Evolutionary conservation across 345 rosid species (phyloP).

Genomic region (Eucalyptus lansdowneana): DNA sequence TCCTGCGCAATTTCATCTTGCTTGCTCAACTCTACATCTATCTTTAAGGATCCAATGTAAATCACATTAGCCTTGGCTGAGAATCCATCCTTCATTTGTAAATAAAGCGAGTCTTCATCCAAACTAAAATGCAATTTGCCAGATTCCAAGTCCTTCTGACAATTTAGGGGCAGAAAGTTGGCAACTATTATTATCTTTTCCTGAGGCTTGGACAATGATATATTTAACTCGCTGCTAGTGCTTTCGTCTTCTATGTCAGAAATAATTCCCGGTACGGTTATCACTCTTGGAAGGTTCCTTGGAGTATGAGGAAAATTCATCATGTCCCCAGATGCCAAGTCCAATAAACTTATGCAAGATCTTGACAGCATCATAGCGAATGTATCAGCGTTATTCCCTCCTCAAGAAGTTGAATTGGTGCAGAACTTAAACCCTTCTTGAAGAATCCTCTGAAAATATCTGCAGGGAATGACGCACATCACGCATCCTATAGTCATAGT

Average conservation of each 20-base stretch:
- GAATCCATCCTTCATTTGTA: slow-evolving; percentile 28
- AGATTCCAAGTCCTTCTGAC: slow-evolving; percentile 13
- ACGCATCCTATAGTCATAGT: not conserved
- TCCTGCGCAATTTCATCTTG: slow-evolving; percentile 27
- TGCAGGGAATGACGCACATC: not conserved
- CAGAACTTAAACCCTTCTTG: not conserved
- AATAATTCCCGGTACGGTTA: slow-evolving; percentile 46
- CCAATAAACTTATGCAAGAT: slow-evolving; percentile 50
- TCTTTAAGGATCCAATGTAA: slow-evolving; percentile 30
- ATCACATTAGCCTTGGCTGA: slow-evolving; percentile 12
- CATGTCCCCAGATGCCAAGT: slow-evolving; percentile 48
- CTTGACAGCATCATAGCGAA: slow-evolving; percentile 37
- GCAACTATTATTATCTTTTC: slow-evolving; percentile 23
- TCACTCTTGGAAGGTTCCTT: slow-evolving; percentile 35
- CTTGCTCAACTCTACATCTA: slow-evolving; percentile 17
- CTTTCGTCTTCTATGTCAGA: slow-evolving; percentile 28
- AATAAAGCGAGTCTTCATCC: slow-evolving; percentile 19
- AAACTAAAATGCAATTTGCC: slow-evolving; percentile 20
- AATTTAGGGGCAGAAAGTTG: slow-evolving; percentile 21
- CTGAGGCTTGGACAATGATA: not conserved
- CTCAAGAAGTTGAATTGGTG: not conserved
- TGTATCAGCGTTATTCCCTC: not conserved
- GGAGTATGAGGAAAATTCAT: slow-evolving; percentile 44
- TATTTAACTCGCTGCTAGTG: not conserved
- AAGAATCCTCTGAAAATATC: not conserved